phyloP scores from a whole-genome alignment of 768 basidiomycete genomes.

The Pilatotrama ljubarskyi region DNA sequence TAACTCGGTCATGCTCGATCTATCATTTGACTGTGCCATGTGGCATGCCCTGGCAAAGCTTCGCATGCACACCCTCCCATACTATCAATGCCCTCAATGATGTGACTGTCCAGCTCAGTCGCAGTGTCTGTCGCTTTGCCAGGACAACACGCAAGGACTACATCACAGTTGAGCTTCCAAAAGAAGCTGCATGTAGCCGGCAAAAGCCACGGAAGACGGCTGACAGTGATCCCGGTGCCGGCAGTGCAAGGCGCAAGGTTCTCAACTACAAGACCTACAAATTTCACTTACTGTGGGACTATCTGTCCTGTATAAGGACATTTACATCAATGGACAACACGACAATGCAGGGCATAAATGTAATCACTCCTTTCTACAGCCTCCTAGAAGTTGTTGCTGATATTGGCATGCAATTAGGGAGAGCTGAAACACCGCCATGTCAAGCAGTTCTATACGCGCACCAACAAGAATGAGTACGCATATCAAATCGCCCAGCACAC shows the following conservation, averaged over 20 bases:
- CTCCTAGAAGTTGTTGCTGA: too few species aligned
- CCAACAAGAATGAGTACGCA: constrained; percentile 36
- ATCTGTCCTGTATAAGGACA: constrained; percentile 4
- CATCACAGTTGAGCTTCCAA: neutral
- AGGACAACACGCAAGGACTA: neutral
- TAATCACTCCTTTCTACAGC: too few species aligned
- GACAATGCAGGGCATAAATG: constrained; percentile 29
- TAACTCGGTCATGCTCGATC: neutral
- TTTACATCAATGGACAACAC: constrained; percentile 28
- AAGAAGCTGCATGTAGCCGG: neutral
- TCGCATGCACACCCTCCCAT: neutral
- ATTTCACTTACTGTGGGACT: constrained; percentile 28
- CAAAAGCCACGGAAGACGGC: neutral
- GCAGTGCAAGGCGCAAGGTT: neutral
- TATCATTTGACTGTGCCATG: neutral
- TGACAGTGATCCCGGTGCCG: too few species aligned
- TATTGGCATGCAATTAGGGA: too few species aligned
- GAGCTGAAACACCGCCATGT: constrained; percentile 39
- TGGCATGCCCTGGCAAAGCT: neutral
- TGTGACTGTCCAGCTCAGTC: neutral
- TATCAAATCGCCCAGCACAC: constrained; percentile 34
- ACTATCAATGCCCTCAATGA: neutral
- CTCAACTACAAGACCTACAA: constrained; percentile 30
- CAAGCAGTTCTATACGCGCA: constrained; percentile 39
- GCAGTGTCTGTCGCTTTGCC: neutral